phyloP scores from a whole-genome alignment of 371 early-diverging fungal species.

The Syncephalastrum sp. region DNA sequence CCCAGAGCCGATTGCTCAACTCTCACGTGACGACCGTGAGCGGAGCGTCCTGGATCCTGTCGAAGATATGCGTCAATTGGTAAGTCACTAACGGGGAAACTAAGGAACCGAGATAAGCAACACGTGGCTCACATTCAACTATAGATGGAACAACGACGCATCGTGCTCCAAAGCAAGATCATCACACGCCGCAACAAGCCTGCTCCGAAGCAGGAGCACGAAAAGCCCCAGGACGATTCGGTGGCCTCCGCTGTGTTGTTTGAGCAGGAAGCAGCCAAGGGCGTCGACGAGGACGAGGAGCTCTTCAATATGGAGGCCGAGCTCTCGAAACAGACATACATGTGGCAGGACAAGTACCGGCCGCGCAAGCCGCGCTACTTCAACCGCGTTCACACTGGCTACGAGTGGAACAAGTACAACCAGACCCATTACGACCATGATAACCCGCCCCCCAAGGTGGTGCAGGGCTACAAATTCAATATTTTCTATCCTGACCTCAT shows the following conservation, averaged over 20 bases:
- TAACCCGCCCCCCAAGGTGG: conserved; percentile 96
- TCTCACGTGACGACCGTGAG: conserved; percentile 57
- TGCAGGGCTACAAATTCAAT: conserved; percentile 96
- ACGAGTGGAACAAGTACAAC: conserved; percentile 99
- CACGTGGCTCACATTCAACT: background rate
- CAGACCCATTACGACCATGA: conserved; percentile 95
- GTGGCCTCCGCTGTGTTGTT: conserved; percentile 50
- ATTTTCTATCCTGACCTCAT: conserved; percentile 97
- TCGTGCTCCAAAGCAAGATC: conserved; percentile 55
- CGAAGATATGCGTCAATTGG: conserved; percentile 62
- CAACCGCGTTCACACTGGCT: conserved; percentile 94
- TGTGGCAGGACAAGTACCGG: conserved; percentile 91
- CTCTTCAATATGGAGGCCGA: conserved; percentile 80
- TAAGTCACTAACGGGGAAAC: conserved; percentile 18
- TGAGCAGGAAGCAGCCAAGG: conserved; percentile 74
- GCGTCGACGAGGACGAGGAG: conserved; percentile 79
- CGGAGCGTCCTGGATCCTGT: conserved; percentile 60
- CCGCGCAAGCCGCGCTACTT: conserved; percentile 94
- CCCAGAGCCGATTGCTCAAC: conserved; percentile 53
- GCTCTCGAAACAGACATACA: conserved; percentile 62
- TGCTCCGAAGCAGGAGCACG: conserved; percentile 20
- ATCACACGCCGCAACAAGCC: conserved; percentile 46
- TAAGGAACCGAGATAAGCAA: too few relatives aligned
- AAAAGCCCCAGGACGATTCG: conserved; percentile 32
- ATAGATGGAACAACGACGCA: conserved; percentile 58